Base-by-base conservation (phyloP, 208 protist species). In the Naegleria lovaniensis region DNA sequence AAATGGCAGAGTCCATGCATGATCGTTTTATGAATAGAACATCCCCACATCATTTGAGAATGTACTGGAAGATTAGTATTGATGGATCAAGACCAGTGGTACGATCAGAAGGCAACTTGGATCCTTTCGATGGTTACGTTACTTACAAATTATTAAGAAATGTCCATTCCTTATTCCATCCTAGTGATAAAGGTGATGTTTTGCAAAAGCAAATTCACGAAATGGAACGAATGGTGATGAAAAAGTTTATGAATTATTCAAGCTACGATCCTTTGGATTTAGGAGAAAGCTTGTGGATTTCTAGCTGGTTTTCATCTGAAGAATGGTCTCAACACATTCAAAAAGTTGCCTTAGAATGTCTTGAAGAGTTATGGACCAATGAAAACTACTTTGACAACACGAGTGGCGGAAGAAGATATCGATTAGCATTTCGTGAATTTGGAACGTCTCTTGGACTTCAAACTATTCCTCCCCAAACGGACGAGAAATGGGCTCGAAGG, bases 1-100 rank as follows among this genome's bases (percentile, higher is more conserved):
- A 83, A n/a, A n/a, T 83, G n/a, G 75, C 75, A 36, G 9, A 83
- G 29, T 83, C 75, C 75, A 83, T 83, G n/a, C 75, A 83, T 83
- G 9, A n/a, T 36, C 7, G 9, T 16, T 83, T 83, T 13, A 39
- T 83, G 16, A 40, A 83, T 39, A 0, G 33, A 22, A 67, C 19
- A 22, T 67, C 55, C 1, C 22, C 55, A 67, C 55, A 29, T 67
- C 19, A 29, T 1, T 67, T 67, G 55, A 67, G 55, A 29, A 67
- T 67, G 55, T 67, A 29, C 13, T 67, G 55, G 55, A 67, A 67
- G 55, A 67, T 67, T 19, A 29, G 19, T 13, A 67, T 67, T 19
- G 55, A 67, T 67, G 55, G 55, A 15, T 67, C 55, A 29, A 67
- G 55, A 67, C 55, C 55, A 19, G 2, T 67, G 11, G 75, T 39